A percentile compares a stretch with the other conserved stretches of the same genome.
phyloP scores from a whole-genome alignment of 768 basidiomycete species.

The Boletus vinaceobasis region DNA sequence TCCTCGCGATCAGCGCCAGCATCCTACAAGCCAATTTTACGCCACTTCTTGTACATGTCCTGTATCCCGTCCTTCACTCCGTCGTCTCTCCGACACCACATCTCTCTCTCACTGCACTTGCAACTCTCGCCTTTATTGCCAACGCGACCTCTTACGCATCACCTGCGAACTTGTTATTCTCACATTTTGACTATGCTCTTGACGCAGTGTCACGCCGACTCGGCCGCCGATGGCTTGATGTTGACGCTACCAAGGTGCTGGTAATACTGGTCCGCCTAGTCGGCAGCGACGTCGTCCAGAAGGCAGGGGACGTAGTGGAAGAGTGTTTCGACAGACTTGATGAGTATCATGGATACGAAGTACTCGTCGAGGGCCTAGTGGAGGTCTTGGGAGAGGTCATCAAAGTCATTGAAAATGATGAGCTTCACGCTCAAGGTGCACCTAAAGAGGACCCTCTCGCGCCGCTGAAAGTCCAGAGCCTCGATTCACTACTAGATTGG shows the following conservation, averaged over 20 bases:
- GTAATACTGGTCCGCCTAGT: conserved; percentile 82
- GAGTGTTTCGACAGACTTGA: conserved; percentile 97
- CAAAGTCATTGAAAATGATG: conserved; percentile 64
- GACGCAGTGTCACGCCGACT: conserved; percentile 86
- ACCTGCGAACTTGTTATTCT: conserved; percentile 79
- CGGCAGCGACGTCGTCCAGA: conserved; percentile 80
- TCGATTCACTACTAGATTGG: conserved; percentile 65
- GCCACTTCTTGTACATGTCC: conserved; percentile 66
- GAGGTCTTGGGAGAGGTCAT: conserved; percentile 86
- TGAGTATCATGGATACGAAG: conserved; percentile 90
- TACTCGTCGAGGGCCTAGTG: conserved; percentile 81
- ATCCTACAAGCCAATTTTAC: conserved; percentile 72
- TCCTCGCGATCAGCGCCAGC: conserved; percentile 67
- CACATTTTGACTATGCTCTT: conserved; percentile 96
- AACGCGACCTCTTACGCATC: conserved; percentile 84
- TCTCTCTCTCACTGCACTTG: conserved; percentile 72
- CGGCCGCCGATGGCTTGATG: conserved; percentile 75
- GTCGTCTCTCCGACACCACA: conserved; percentile 68
- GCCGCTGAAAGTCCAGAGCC: conserved; percentile 29
- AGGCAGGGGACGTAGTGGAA: conserved; percentile 92
- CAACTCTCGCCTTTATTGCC: conserved; percentile 68
- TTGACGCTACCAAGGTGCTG: conserved; percentile 86
- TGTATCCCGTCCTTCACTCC: conserved; percentile 87
- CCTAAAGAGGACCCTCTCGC: conserved; percentile 17
- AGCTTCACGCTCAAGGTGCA: conserved; percentile 26